Evolutionary conservation across 1,139 yeast species (phyloP), one percentile per base, ranked within the genome.

Genomic region (Geotrichum restrictum): DNA sequence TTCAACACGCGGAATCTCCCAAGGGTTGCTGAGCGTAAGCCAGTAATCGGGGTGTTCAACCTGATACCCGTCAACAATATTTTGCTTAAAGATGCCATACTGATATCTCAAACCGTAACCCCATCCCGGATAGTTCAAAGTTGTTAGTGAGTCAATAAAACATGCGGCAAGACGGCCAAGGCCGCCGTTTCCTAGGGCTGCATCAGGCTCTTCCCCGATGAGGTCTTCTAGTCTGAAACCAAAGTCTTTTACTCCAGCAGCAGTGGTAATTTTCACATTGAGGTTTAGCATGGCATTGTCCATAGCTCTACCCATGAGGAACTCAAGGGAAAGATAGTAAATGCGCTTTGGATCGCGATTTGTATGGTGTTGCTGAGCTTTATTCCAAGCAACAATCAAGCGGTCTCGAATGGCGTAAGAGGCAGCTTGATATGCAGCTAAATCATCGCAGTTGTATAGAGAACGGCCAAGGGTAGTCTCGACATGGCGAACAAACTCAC

Each of bases 151-250:
- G 72, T 91, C 97, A 52, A 89, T 81, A 65, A 88, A 89, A 72
- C 97, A 89, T 38, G 97, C 96, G 34, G 97, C 97, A 65, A 89
- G 76, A 68, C 97, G 81, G 57, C 97, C 98, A 56, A 89, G 75
- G 57, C 98, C 98, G 67, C 97, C 97, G 64, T 91, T 91, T 65
- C 97, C 97, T 54, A 89, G 78, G 19, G 91, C 97, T 14, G 96
- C 96, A 69, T 89, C 97, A 0, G 95, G 94, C 70, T 89, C 97
- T 64, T 85, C 83, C 52, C 83, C 82, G 62, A 89, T 74, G 31
- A 89, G 78, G 64, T 89, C 96, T 71, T 91, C 97, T 62, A 89
- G 73, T 57, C 83, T 81, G 77, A 89, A 89, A 7, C 97, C 97
- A 61, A 89, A 77, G 51, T 86, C 88, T 49, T 75, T 75, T 60